These are phyloP conservation scores for Phylloboletellus chloephorus DNA, from an alignment of 1,284 basidiomycete genomes.

Conservation along the genomic window DNA sequence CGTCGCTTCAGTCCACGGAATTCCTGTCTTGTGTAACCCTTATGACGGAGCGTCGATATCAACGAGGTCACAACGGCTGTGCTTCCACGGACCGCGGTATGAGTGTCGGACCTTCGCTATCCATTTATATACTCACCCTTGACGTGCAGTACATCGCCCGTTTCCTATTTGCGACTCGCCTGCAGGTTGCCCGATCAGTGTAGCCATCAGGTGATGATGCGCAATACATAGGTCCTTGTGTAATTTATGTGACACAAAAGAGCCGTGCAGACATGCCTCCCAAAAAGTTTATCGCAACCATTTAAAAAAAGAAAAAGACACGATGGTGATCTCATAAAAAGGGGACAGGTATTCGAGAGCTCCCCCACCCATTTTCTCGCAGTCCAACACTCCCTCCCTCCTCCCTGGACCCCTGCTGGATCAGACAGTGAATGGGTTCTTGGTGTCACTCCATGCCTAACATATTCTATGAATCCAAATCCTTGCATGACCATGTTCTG, in stretches of 20 bases:
- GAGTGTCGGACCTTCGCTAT: conserved; percentile 18
- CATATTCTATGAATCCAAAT: conserved; percentile 34
- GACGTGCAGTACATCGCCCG: conserved; percentile 15
- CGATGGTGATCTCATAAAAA: conserved; percentile 23
- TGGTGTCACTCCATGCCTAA: conserved; percentile 30
- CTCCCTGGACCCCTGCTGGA: conserved; percentile 10
- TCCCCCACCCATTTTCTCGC: conserved; percentile 19
- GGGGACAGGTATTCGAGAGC: background rate
- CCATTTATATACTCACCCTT: conserved; percentile 19
- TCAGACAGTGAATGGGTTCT: conserved; percentile 13
- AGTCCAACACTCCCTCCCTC: conserved; percentile 2
- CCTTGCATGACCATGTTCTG: conserved; percentile 21
- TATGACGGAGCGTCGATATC: conserved; percentile 10
- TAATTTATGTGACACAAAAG: conserved; percentile 22
- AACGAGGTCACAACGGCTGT: conserved; percentile 26
- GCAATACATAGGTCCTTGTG: conserved; percentile 10
- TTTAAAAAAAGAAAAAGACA: conserved; percentile 13
- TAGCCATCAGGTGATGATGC: conserved; percentile 19
- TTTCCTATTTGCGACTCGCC: conserved; percentile 22
- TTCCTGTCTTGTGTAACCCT: conserved; percentile 15
- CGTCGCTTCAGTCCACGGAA: conserved; percentile 21
- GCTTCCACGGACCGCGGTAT: conserved; percentile 13
- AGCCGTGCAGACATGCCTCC: conserved; percentile 11
- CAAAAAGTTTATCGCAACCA: conserved; percentile 10
- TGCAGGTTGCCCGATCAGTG: conserved; percentile 24